Evolutionary conservation across 192 early-diverging fungal species (phyloP).

Genomic region (Gonapodya prolifera): DNA sequence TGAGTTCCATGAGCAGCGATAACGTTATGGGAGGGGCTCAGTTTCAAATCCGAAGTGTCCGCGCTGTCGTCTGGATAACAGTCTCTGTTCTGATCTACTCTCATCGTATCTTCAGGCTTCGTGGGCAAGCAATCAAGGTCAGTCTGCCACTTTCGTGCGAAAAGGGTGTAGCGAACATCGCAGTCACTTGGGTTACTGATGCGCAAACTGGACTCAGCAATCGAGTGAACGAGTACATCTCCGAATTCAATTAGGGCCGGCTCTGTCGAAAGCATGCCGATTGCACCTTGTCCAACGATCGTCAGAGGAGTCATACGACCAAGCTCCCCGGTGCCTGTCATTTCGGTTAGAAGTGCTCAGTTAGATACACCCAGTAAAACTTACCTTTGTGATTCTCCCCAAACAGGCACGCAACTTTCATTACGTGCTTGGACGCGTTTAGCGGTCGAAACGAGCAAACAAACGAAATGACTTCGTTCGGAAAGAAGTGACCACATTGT

Average conservation of each 20-base stretch:
- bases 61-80: neutral
- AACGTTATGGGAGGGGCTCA: neutral
- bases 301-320: slow-evolving; percentile 20
- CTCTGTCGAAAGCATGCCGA: slow-evolving; percentile 19
- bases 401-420: slow-evolving; percentile 6
- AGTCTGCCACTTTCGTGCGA: slow-evolving; percentile 11
- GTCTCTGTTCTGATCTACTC: slow-evolving; percentile 1
- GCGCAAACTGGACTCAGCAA: slow-evolving; percentile 27
- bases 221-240: slow-evolving; percentile 36
- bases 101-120: neutral
- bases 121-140: neutral
- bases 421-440: neutral
- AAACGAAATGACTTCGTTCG: neutral
- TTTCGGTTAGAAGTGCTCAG: slow-evolving; percentile 4
- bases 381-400: slow-evolving; percentile 7
- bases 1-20: neutral
- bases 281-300: slow-evolving; percentile 28
- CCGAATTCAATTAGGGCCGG: slow-evolving; percentile 26
- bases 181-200: slow-evolving; percentile 34
- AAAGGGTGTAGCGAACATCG: slow-evolving; percentile 30
- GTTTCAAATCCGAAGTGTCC: slow-evolving; percentile 7
- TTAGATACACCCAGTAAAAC: slow-evolving; percentile 7
- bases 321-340: slow-evolving; percentile 12
- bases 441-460: neutral
- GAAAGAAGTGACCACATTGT: neutral